phyloP scores from a whole-genome alignment of 1,139 yeast genomes.

The Kodamaea anthophila region DNA sequence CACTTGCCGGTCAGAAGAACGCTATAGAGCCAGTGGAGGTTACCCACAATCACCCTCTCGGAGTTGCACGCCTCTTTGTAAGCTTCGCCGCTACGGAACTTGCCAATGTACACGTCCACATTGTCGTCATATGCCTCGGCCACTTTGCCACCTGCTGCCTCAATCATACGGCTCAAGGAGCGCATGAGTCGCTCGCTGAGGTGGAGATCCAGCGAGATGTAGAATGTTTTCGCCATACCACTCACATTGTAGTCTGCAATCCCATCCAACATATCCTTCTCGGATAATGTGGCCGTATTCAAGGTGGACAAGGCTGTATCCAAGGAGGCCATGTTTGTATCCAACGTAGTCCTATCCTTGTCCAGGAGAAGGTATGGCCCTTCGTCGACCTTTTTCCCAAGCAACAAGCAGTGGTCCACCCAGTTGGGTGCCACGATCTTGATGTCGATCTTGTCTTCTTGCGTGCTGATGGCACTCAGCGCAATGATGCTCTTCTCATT shows the following conservation, averaged over 20 bases:
- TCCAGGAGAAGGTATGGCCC: conserved; percentile 43
- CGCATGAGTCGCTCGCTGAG: conserved; percentile 25
- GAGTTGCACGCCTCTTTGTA: conserved; percentile 23
- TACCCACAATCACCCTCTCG: conserved; percentile 47
- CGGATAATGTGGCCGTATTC: conserved; percentile 14
- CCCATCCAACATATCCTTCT: no score
- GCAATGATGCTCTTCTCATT: conserved; percentile 47
- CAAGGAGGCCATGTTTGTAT: conserved; percentile 10
- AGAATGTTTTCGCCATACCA: conserved; percentile 26
- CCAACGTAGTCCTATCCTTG: conserved; percentile 5
- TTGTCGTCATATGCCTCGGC: conserved; percentile 15
- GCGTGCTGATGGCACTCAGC: conserved; percentile 28
- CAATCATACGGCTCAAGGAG: conserved; percentile 24
- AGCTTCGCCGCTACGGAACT: conserved; percentile 53
- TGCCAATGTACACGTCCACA: conserved; percentile 62
- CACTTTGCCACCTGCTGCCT: conserved; percentile 29
- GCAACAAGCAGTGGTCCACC: conserved; percentile 63
- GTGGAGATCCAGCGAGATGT: conserved; percentile 27
- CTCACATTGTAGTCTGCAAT: no score
- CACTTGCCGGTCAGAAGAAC: conserved; percentile 53
- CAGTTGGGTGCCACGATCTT: conserved; percentile 72
- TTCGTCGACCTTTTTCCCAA: conserved; percentile 48
- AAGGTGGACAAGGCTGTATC: conserved; percentile 10
- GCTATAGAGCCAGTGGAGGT: conserved; percentile 67
- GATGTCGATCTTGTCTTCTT: conserved; percentile 35